Base-by-base conservation (phyloP, 306 rosid species). In the Astragalus glycyphyllos region DNA sequence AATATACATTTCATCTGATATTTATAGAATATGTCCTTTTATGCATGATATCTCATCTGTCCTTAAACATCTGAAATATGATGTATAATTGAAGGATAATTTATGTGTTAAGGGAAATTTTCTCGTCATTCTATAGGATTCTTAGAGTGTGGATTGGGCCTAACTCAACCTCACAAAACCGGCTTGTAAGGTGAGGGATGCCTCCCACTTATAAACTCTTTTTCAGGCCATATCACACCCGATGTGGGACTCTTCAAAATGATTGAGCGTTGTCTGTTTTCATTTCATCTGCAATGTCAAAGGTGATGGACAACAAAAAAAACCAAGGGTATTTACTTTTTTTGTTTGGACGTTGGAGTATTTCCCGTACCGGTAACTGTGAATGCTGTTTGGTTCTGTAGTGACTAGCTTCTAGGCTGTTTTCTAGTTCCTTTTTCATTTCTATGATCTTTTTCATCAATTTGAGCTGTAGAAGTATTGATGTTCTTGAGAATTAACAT, bases 21-120 rank as follows among this genome's bases (percentile, higher is more conserved):
- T 20, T 5, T 65, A 35, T 67, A 77, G 26, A 47, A 61, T 61
- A 55, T 67, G 62, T 53, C 72, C 68, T 53, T 77, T 60, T 47
- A 47, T 34, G 80, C 71, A 44, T 50, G n/a, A 73, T 53, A 26
- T 40, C 72, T 40, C 16, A 65, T 73, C 23, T 12, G 6, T 57
- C 14, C 12, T 56, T 50, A 58, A 42, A 49, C 53, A 46, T 35
- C 31, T 41, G 9, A 69, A 35, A 51, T 68, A 37, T 7, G 8
- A 37, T 37, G 6, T 58, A 37, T 12, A 31, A 56, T 29, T 56
- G 17, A 29, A 12, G 62, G 40, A 12, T 46, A 46, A 46, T 46
- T 12, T 11, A 1, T 65, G 31, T 66, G 68, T 15, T 26, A 3
- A 16, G 23, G 16, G 70, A 20, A 65, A 67, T 20, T 59, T 12